phyloP scores from a whole-genome alignment of 257 asterid genomes.

The Scutellaria barbata region DNA sequence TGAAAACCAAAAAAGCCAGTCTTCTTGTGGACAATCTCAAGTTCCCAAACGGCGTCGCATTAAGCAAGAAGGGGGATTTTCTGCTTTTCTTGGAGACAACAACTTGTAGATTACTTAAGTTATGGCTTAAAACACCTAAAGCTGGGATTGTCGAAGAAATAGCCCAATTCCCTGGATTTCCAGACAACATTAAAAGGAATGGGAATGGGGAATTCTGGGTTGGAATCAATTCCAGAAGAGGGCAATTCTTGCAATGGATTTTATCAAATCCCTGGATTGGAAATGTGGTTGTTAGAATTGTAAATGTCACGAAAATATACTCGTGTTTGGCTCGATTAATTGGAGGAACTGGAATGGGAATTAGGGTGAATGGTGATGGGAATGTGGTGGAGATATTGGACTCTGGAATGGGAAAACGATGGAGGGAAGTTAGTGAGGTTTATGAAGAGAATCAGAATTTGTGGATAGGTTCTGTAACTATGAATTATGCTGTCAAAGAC shows the following conservation, averaged over 20 bases:
- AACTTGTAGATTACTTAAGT: constrained; percentile 51
- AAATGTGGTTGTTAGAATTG: constrained; percentile 40
- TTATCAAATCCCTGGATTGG: constrained; percentile 57
- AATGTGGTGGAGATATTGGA: constrained; percentile 52
- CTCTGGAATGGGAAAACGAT: constrained; percentile 39
- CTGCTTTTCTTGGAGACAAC: constrained; percentile 70
- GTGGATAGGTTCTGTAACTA: constrained; percentile 76
- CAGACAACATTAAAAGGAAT: constrained; percentile 70
- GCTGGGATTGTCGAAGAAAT: constrained; percentile 46
- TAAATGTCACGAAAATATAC: constrained; percentile 48
- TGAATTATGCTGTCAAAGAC: constrained; percentile 48
- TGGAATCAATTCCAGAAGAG: constrained; percentile 56
- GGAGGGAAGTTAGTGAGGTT: constrained; percentile 75
- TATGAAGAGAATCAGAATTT: constrained; percentile 53
- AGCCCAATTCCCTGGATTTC: constrained; percentile 59
- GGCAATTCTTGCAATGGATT: constrained; percentile 46
- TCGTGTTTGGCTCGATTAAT: constrained; percentile 31
- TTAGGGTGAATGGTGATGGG: constrained; percentile 56
- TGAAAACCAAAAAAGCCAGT: constrained; percentile 40
- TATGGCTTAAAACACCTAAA: constrained; percentile 57
- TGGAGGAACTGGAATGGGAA: constrained; percentile 51
- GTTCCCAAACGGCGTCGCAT: constrained; percentile 83
- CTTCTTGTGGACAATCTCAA: constrained; percentile 50
- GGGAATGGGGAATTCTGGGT: constrained; percentile 75
- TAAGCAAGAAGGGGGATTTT: constrained; percentile 58